phyloP scores from a whole-genome alignment of 2,329 filamentous ascomycete species.

The Exophiala viscosa region DNA sequence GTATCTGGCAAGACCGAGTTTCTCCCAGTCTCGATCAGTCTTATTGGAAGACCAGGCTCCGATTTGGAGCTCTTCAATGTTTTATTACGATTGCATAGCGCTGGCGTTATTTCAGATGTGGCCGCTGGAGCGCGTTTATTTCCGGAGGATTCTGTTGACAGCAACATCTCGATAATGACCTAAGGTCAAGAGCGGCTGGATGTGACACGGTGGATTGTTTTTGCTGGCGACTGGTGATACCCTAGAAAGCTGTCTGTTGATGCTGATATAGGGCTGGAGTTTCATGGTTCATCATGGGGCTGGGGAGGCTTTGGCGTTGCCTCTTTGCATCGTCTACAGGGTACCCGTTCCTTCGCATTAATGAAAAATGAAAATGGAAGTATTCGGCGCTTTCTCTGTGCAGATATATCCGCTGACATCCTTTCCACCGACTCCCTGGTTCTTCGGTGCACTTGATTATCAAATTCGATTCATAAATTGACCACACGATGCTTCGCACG shows the following conservation, averaged over 20 bases:
- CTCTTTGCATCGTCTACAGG: too few species aligned
- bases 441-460: too few species aligned
- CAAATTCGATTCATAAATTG: too few species aligned
- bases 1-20: slow-evolving; percentile 31
- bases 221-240: background rate
- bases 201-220: background rate
- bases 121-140: slow-evolving; percentile 17
- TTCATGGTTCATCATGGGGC: too few species aligned
- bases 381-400: too few species aligned
- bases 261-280: too few species aligned
- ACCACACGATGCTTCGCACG: too few species aligned
- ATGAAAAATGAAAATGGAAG: too few species aligned
- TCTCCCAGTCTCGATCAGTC: slow-evolving; percentile 34
- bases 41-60: slow-evolving; percentile 33
- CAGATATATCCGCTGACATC: too few species aligned
- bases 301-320: too few species aligned
- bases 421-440: too few species aligned
- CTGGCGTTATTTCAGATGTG: slow-evolving; percentile 19
- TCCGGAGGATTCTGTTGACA: background rate
- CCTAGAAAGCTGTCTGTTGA: background rate
- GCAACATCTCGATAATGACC: background rate
- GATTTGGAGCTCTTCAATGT: slow-evolving; percentile 31
- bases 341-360: too few species aligned
- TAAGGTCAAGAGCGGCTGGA: background rate
- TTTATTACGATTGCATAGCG: slow-evolving; percentile 14